phyloP scores from a whole-genome alignment of 139 green algal genomes.

The Chlamydomonas sp. region DNA sequence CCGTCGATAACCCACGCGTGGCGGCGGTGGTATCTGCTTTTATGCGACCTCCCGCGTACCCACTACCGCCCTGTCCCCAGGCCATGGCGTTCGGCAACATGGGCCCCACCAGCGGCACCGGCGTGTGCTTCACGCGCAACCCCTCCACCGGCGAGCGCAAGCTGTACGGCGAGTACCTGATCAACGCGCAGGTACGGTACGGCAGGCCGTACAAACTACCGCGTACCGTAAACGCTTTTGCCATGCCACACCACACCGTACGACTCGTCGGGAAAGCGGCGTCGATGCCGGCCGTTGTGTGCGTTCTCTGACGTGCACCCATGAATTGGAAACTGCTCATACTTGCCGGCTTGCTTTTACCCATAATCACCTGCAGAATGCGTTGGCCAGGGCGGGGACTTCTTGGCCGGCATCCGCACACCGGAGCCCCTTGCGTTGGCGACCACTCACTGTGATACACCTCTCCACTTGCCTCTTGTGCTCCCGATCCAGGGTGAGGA shows the following conservation, averaged over 20 bases:
- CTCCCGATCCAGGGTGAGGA: conserved; percentile 81
- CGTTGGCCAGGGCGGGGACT: too few species aligned
- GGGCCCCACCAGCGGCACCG: conserved; percentile 80
- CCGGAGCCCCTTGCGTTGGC: too few species aligned
- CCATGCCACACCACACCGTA: too few species aligned
- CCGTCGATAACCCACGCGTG: too few species aligned
- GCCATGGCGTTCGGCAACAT: conserved; percentile 94
- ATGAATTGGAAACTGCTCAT: too few species aligned
- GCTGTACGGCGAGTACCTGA: conserved; percentile 92
- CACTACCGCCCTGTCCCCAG: conserved; percentile 12
- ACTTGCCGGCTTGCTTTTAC: too few species aligned
- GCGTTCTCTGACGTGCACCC: too few species aligned
- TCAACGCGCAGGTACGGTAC: conserved; percentile 80
- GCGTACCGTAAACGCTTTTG: too few species aligned
- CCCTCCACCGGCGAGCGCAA: conserved; percentile 76
- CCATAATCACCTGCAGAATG: too few species aligned
- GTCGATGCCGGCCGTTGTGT: too few species aligned
- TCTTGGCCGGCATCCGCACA: too few species aligned
- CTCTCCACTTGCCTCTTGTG: not conserved
- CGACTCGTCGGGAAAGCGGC: too few species aligned
- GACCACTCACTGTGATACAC: not conserved
- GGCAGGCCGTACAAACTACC: not conserved
- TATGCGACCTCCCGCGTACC: not conserved
- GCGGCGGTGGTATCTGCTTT: not conserved
- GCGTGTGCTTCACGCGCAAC: conserved; percentile 91